Conservation (phyloP, 1,139 yeast species). For the Saccharomycopsis phalli region DNA sequence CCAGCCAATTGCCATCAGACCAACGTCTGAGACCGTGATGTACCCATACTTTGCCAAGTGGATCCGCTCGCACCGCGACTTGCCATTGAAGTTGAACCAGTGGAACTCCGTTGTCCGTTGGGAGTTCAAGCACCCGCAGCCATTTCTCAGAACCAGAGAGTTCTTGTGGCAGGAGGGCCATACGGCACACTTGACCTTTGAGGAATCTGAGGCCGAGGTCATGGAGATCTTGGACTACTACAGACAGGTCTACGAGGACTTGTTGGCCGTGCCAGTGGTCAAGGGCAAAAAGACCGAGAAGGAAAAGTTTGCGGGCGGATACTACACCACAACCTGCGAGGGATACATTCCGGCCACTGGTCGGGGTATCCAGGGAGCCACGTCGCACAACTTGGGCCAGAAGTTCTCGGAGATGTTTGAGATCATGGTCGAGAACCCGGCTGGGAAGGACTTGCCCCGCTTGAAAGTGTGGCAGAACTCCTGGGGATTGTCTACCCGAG, state of each 20-base stretch:
- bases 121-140: constrained; percentile 99
- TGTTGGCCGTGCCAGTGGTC: constrained; percentile 94
- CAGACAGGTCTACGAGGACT: constrained; percentile 75
- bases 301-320: constrained; percentile 98
- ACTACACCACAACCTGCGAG: constrained; percentile 89
- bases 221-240: constrained; percentile 79
- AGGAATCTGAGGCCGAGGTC: constrained; percentile 79
- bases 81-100: constrained; percentile 92
- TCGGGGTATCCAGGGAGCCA: constrained; percentile 99
- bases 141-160: constrained; percentile 96
- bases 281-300: constrained; percentile 94
- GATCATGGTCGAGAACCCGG: constrained; percentile 91
- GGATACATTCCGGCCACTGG: constrained; percentile 98
- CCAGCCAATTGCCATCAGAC: constrained; percentile 98
- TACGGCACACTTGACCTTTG: constrained; percentile 83
- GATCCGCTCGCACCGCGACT: constrained; percentile 97
- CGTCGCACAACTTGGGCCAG: constrained; percentile 96
- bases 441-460: constrained; percentile 79
- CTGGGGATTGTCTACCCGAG: constrained; percentile 98
- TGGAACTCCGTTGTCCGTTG: constrained; percentile 99
- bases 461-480: constrained; percentile 92
- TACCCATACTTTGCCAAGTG: constrained; percentile 98
- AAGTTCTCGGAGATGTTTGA: constrained; percentile 98
- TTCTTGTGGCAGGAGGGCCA: constrained; percentile 99
- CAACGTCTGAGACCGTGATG: constrained; percentile 99